phyloP scores from a whole-genome alignment of 1,284 basidiomycete genomes.

The Malassezia caprae region DNA sequence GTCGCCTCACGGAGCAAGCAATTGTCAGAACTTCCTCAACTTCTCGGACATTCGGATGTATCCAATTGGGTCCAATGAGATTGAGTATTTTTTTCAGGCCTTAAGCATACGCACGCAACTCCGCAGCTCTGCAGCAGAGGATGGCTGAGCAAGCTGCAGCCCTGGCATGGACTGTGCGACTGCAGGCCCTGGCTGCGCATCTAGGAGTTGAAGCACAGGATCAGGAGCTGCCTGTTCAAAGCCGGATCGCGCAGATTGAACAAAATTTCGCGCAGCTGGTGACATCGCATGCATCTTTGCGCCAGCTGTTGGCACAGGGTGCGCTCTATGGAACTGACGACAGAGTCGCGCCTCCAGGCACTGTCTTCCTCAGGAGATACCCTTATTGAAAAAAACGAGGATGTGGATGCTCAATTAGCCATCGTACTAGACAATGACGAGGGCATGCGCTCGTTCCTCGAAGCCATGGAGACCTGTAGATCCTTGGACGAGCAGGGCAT shows the following conservation, averaged over 20 bases:
- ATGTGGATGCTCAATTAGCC: slow-evolving; percentile 8
- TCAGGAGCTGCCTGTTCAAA: background rate
- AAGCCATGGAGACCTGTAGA: slow-evolving; percentile 10
- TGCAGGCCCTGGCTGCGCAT: background rate
- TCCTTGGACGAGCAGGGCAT: slow-evolving; percentile 6
- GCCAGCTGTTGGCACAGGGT: background rate
- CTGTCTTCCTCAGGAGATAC: background rate
- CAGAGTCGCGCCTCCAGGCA: background rate
- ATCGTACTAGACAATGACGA: slow-evolving; percentile 10
- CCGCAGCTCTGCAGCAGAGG: background rate
- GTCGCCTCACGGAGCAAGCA: background rate
- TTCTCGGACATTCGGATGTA: background rate
- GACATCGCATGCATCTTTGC: background rate
- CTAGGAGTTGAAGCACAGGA: background rate
- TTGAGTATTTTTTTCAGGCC: background rate
- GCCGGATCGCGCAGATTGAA: slow-evolving; percentile 1
- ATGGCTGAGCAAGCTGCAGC: background rate
- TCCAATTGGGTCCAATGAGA: background rate
- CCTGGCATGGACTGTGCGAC: background rate
- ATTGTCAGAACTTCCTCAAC: background rate
- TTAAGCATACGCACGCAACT: background rate
- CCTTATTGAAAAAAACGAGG: background rate
- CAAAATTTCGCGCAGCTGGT: background rate
- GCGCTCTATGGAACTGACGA: background rate
- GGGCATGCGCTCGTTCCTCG: slow-evolving; percentile 4